These are phyloP conservation scores for Podaxis pistillaris DNA, from an alignment of 768 basidiomycete genomes.

Conservation along the genomic window DNA sequence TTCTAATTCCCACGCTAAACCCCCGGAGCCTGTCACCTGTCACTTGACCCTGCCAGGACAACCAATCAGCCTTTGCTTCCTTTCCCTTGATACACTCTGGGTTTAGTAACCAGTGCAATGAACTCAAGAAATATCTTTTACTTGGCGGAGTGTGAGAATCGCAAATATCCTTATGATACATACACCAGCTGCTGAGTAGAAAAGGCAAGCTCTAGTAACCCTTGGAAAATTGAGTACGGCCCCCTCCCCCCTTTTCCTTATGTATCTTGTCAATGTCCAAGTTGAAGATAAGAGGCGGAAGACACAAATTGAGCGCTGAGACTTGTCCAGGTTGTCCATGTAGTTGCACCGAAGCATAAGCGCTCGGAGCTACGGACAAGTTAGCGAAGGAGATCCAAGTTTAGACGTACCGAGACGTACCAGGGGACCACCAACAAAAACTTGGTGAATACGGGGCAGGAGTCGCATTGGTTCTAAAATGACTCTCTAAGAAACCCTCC, in stretches of 20 bases:
- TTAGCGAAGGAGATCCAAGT: neutral
- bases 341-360: neutral
- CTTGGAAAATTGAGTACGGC: neutral
- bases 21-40: too few relatives aligned
- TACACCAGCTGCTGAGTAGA: too few relatives aligned
- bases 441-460: neutral
- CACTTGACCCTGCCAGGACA: too few relatives aligned
- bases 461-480: neutral
- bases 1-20: too few relatives aligned
- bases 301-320: neutral
- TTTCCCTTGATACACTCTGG: too few relatives aligned
- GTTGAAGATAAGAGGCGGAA: neutral
- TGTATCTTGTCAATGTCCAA: neutral
- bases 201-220: neutral
- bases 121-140: too few relatives aligned
- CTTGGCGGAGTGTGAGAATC: too few relatives aligned
- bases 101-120: too few relatives aligned
- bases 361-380: neutral
- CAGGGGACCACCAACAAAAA: neutral
- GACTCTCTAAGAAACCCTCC: too few relatives aligned
- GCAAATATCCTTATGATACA: too few relatives aligned
- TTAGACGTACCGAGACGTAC: neutral
- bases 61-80: too few relatives aligned
- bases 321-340: neutral
- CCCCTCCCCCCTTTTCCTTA: neutral